Evolutionary conservation across 2,329 filamentous ascomycete genomes (phyloP), one percentile per base, ranked within the genome.

Genomic region (Ambrosiella beaveri): DNA sequence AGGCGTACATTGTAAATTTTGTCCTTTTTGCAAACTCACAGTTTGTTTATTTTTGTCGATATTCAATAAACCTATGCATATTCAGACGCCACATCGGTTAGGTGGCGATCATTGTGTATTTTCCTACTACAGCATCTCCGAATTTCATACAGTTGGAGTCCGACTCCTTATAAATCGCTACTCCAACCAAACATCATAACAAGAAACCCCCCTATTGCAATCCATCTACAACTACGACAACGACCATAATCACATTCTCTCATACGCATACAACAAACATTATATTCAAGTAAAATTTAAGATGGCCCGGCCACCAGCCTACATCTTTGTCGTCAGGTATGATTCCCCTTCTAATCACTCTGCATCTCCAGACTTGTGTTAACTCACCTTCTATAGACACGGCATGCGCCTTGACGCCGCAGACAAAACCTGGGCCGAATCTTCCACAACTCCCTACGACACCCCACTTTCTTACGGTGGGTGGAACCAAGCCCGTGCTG

Each of bases 391-490:
- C 17, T 49, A 45, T 60, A 84, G 93, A 71, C 93, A 98, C 70
- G 93, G 93, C 66, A 87, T 90, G 65, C 85, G 93, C 64, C 84
- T 98, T 59, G 93, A 98, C 69, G 88, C 88, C 58, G 89, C 90
- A 62, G 90, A 98, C 75, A 89, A 90, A 68, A 82, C 88, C 69
- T 98, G 93, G 93, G 88, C 96, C 69, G 78, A 95, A 57, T 86
- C 86, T 37, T 95, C 93, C 5, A 86, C 90, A 1, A 90, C 88
- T 5, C 93, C 93, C 1, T 98, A 97, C 74, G 91, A 98, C 64
- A 88, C 93, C 63, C 93, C 93, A 54, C 76, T 98, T 59, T 95
- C 90, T 2, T 97, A 96, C 67, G 87, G 88, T 64, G 93, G 93
- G 63, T 96, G 93, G 86, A 80, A 84, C 12, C 93, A 97, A 70